phyloP scores from a whole-genome alignment of 768 basidiomycete genomes.

The Kwoniella dejecticola region DNA sequence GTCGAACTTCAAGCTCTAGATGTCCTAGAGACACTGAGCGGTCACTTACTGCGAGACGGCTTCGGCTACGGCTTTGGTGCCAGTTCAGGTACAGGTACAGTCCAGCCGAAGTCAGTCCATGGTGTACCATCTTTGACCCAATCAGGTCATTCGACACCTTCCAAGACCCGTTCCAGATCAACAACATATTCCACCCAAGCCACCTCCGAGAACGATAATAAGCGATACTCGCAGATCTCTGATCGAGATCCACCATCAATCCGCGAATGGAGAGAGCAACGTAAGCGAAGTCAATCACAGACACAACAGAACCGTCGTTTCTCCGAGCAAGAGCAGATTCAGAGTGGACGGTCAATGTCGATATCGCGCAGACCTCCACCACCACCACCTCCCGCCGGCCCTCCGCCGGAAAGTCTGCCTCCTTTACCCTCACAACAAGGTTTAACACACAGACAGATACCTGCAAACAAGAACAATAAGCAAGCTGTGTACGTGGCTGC shows the following conservation, averaged over 20 bases:
- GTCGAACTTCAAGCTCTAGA: slow-evolving; percentile 12
- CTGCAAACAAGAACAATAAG: not conserved
- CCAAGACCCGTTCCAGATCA: slow-evolving; percentile 3
- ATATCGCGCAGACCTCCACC: slow-evolving; percentile 4
- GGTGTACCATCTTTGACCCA: slow-evolving; percentile 3
- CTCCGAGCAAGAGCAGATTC: not conserved
- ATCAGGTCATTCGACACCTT: slow-evolving; percentile 5
- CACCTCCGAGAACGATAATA: not conserved
- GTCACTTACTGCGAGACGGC: slow-evolving; percentile 7
- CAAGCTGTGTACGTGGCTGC: not conserved
- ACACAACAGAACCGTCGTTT: not conserved
- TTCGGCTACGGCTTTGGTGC: slow-evolving; percentile 12
- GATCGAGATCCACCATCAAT: not conserved
- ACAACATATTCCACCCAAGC: slow-evolving; percentile 7
- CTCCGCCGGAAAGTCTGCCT: not conserved
- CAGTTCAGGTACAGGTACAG: not conserved
- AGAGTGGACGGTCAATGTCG: not conserved
- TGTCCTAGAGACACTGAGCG: slow-evolving; percentile 11
- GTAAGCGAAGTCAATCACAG: slow-evolving; percentile 4
- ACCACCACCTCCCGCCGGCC: not conserved
- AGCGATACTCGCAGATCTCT: slow-evolving; percentile 4
- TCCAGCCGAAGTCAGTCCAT: not conserved
- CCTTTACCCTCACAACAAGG: not conserved
- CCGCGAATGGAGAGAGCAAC: slow-evolving; percentile 3
- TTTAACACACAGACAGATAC: not conserved